Percentiles rank a stretch among this genome's conserved stretches.
Evolutionary conservation across 2,329 filamentous ascomycete species (phyloP).

Genomic region (Arthrobotrys sphaeroides): DNA sequence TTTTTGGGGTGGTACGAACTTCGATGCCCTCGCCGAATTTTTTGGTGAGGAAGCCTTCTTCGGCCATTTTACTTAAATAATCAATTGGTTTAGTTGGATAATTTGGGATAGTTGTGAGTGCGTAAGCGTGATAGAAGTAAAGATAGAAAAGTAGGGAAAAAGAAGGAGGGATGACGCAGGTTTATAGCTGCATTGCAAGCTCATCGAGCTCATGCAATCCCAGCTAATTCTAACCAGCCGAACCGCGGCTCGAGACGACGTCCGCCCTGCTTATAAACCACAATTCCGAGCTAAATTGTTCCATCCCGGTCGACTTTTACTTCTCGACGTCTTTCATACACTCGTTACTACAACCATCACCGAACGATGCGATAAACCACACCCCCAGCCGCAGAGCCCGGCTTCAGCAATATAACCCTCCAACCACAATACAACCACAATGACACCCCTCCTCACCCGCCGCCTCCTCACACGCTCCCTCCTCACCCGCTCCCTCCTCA

Average conservation of each 20-base stretch:
- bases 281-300: too few species aligned
- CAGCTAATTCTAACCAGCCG: constrained; percentile 13
- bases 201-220: background rate
- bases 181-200: background rate
- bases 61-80: constrained; percentile 15
- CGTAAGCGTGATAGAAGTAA: too few species aligned
- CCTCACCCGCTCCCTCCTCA: background rate
- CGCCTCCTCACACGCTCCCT: background rate
- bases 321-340: background rate
- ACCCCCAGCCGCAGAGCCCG: background rate
- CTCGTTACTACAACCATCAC: background rate
- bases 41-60: constrained; percentile 70
- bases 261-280: constrained; percentile 38
- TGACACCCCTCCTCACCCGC: constrained; percentile 4
- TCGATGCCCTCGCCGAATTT: constrained; percentile 80
- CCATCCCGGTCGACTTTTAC: background rate
- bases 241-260: constrained; percentile 18
- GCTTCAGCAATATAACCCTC: background rate
- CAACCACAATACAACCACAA: background rate
- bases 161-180: constrained; percentile 2
- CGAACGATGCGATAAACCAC: constrained; percentile 24
- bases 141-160: background rate
- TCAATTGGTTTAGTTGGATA: too few species aligned
- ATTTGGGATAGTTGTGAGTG: too few species aligned
- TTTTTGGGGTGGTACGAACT: constrained; percentile 27